Percentiles rank a stretch among this genome's conserved stretches.
Evolutionary conservation across 1,139 yeast species (phyloP).

Genomic region (Pichia norvegensis): DNA sequence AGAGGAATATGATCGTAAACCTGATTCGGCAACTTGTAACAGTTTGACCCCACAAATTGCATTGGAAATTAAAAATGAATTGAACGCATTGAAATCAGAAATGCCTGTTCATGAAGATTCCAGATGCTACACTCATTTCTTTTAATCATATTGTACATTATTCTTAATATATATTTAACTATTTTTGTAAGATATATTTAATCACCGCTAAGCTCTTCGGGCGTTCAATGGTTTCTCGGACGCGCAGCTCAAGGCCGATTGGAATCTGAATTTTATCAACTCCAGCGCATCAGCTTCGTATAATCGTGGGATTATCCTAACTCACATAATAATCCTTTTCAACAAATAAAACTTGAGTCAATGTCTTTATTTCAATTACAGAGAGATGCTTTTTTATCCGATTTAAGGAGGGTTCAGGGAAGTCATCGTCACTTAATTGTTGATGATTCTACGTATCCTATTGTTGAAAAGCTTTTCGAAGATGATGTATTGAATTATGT

Average conservation of each 20-base stretch:
- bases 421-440: slow-evolving; percentile 35
- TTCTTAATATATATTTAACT: background rate
- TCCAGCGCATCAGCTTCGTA: no score
- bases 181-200: background rate
- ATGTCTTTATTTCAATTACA: slow-evolving; percentile 24
- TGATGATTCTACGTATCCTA: slow-evolving; percentile 33
- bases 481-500: slow-evolving; percentile 33
- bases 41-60: slow-evolving; percentile 85
- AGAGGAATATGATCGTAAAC: slow-evolving; percentile 86
- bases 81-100: slow-evolving; percentile 62
- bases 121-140: slow-evolving; percentile 75
- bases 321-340: no score
- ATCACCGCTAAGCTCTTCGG: no score
- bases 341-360: background rate
- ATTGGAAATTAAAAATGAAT: slow-evolving; percentile 78
- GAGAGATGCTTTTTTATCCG: slow-evolving; percentile 18
- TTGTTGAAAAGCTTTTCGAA: slow-evolving; percentile 30
- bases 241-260: no score
- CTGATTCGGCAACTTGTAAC: slow-evolving; percentile 90
- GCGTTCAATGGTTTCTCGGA: no score
- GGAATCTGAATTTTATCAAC: no score
- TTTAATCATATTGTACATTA: slow-evolving; percentile 33
- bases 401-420: slow-evolving; percentile 18
- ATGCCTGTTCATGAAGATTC: slow-evolving; percentile 82
- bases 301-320: no score